Evolutionary conservation across 139 green algal genomes (phyloP).

Genomic region (Pleodorina starrii): DNA sequence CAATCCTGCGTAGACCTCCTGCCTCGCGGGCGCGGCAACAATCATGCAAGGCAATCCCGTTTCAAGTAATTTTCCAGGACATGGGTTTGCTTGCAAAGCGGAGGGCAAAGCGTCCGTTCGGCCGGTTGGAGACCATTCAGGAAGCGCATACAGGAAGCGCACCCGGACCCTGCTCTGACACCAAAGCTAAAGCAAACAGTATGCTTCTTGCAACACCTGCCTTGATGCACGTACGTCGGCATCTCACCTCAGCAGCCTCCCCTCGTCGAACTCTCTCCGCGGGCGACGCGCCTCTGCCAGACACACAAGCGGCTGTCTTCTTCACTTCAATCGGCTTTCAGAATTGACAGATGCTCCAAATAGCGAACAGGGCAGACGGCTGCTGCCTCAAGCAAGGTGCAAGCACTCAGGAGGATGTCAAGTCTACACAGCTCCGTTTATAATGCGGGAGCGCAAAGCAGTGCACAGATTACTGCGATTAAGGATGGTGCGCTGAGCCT

Average conservation of each 20-base stretch:
- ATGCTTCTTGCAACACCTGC: too few species aligned
- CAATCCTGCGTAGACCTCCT: not conserved
- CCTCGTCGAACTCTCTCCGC: not conserved
- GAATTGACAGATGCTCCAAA: not conserved
- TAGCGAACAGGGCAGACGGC: not conserved
- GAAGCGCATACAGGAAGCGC: too few species aligned
- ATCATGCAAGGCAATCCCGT: not conserved
- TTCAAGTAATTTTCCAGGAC: not conserved
- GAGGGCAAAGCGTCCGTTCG: not conserved
- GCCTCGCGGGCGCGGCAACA: not conserved
- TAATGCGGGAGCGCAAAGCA: too few species aligned
- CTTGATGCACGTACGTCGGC: too few species aligned
- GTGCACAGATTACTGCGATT: too few species aligned
- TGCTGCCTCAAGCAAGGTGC: not conserved
- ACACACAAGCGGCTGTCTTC: not conserved
- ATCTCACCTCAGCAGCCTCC: slow-evolving; percentile 16
- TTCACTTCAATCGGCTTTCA: not conserved
- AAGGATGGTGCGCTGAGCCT: too few species aligned
- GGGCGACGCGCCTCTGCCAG: not conserved
- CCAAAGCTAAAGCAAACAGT: too few species aligned
- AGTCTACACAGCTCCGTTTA: too few species aligned
- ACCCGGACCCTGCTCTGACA: too few species aligned
- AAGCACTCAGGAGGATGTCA: too few species aligned
- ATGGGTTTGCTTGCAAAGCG: not conserved
- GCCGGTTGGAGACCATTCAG: not conserved